Percentiles rank a stretch among this genome's conserved stretches.
Conservation (phyloP, 2,329 filamentous ascomycete species). For the Colletotrichum gloeosporioides region DNA sequence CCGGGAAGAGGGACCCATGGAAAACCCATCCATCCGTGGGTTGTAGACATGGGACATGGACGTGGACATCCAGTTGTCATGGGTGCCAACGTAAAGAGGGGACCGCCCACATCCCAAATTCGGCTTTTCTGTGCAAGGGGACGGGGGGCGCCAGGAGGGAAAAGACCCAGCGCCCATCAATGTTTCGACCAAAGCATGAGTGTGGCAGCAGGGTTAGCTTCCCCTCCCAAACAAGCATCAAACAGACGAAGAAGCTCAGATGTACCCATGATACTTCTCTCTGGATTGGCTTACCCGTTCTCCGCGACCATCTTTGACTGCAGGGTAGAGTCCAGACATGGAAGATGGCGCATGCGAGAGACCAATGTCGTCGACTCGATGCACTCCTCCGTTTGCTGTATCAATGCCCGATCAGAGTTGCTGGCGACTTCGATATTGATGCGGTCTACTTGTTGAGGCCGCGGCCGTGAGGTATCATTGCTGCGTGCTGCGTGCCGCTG, state of each 20-base stretch:
- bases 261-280: neutral
- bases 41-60: neutral
- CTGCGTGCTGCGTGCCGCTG: neutral
- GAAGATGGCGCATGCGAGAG: neutral
- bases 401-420: neutral
- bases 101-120: conserved; percentile 20
- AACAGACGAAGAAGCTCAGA: conserved; percentile 34
- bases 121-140: conserved; percentile 10
- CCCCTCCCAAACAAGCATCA: conserved; percentile 51
- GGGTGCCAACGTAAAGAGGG: conserved; percentile 5
- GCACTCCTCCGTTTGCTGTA: neutral
- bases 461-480: neutral
- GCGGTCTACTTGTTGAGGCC: neutral
- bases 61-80: conserved; percentile 3
- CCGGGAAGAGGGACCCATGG: conserved; percentile 18
- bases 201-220: conserved; percentile 27
- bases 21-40: neutral
- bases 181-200: conserved; percentile 45
- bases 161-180: conserved; percentile 26
- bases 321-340: neutral
- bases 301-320: neutral
- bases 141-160: neutral
- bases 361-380: neutral
- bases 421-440: neutral
- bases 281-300: neutral